These are phyloP conservation scores for Erysimum cheiranthoides DNA, from an alignment of 345 rosid species.

Conservation along the genomic window DNA sequence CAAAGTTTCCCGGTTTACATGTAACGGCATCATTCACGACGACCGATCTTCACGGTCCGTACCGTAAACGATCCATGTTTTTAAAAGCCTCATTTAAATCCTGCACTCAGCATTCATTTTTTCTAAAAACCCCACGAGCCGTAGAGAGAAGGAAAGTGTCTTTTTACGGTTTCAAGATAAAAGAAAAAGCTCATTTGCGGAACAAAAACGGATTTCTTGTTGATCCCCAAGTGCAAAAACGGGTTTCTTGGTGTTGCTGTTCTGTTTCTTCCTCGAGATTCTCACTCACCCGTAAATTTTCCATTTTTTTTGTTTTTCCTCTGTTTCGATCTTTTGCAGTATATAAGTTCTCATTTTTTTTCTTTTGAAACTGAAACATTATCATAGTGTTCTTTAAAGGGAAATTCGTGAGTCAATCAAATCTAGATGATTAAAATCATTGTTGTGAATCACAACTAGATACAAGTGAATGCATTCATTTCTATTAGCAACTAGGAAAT, in stretches of 20 bases:
- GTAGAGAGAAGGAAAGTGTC: slow-evolving; percentile 1
- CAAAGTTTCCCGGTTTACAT: slow-evolving; percentile 39
- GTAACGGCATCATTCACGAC: slow-evolving; percentile 31
- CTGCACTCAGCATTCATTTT: not conserved
- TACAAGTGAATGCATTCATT: slow-evolving; percentile 16
- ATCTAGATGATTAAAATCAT: slow-evolving; percentile 20
- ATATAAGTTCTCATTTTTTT: not conserved
- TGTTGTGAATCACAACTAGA: slow-evolving; percentile 7
- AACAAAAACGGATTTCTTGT: slow-evolving; percentile 20
- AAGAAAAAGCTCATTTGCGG: slow-evolving; percentile 9
- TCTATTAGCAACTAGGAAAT: slow-evolving; percentile 19
- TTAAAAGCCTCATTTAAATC: slow-evolving; percentile 24
- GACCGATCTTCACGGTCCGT: slow-evolving; percentile 39
- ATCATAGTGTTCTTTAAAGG: slow-evolving; percentile 6
- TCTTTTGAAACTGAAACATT: not conserved
- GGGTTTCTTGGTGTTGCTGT: not conserved
- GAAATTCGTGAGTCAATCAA: not conserved
- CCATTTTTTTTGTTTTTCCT: slow-evolving; percentile 19
- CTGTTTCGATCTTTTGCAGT: slow-evolving; percentile 7
- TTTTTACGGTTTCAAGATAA: slow-evolving; percentile 30
- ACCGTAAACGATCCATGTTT: slow-evolving; percentile 20
- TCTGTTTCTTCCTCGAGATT: slow-evolving; percentile 23
- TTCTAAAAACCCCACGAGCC: slow-evolving; percentile 1
- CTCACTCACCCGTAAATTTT: slow-evolving; percentile 2
- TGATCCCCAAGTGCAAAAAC: slow-evolving; percentile 15